These are phyloP conservation scores for Articulospora tetracladia DNA, from an alignment of 495 filamentous ascomycete species.

Conservation along the genomic window DNA sequence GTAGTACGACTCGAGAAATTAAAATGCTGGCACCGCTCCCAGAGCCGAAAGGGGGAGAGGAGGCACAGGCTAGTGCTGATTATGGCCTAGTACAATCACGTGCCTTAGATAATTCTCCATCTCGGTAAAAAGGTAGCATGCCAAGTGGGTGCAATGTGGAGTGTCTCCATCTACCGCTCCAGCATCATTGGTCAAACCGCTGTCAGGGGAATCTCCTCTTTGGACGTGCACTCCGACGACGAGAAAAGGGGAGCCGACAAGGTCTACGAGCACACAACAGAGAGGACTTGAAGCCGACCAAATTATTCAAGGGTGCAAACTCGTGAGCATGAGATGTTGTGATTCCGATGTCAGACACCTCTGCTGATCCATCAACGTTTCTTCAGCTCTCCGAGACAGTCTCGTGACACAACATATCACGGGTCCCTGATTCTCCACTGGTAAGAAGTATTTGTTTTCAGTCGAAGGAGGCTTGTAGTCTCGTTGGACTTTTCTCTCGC, in stretches of 20 bases:
- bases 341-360: not conserved
- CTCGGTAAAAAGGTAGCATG: not conserved
- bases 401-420: not conserved
- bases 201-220: not conserved
- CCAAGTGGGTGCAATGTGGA: not conserved
- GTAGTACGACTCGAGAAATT: conserved; percentile 13
- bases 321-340: not conserved
- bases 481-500: too few species aligned
- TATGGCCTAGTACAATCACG: not conserved
- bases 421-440: not conserved
- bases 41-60: conserved; percentile 3
- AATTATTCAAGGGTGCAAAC: too few species aligned
- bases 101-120: not conserved
- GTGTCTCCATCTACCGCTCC: not conserved
- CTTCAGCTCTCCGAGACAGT: not conserved
- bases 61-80: not conserved
- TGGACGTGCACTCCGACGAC: not conserved
- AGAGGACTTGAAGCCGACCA: too few species aligned
- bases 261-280: too few species aligned
- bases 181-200: not conserved
- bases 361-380: not conserved
- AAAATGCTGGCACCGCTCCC: conserved; percentile 1
- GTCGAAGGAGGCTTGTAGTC: not conserved
- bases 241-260: too few species aligned
- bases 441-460: not conserved